A percentile compares a stretch with the other conserved stretches of the same genome.
Conservation (phyloP, 257 asterid species). For the Ocimum tenuiflorum region DNA sequence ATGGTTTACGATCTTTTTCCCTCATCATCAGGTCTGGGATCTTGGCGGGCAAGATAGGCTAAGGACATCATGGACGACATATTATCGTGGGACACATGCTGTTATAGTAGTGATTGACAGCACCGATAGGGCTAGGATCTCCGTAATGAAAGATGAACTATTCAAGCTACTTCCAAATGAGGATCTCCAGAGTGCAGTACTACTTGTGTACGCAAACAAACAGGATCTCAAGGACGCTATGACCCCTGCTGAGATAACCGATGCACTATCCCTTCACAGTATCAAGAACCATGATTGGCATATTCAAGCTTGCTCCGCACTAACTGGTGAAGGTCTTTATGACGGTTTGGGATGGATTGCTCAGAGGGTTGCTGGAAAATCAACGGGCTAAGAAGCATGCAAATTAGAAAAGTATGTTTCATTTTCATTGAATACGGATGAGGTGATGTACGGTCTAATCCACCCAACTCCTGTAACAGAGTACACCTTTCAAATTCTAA, state of each 20-base stretch:
- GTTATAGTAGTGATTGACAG: slow-evolving; percentile 87
- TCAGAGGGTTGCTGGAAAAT: slow-evolving; percentile 72
- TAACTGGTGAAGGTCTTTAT: slow-evolving; percentile 89
- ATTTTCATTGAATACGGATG: not conserved
- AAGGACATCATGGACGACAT: slow-evolving; percentile 91
- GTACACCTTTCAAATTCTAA: not conserved
- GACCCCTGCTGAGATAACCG: slow-evolving; percentile 96
- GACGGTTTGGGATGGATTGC: slow-evolving; percentile 99
- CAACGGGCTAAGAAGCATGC: slow-evolving; percentile 43
- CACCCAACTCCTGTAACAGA: not conserved
- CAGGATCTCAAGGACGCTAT: slow-evolving; percentile 98
- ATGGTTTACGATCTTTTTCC: not conserved
- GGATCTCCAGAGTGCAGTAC: slow-evolving; percentile 71
- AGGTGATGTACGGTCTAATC: slow-evolving; percentile 13
- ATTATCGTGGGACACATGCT: slow-evolving; percentile 94
- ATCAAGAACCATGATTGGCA: slow-evolving; percentile 99
- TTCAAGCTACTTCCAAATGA: slow-evolving; percentile 81
- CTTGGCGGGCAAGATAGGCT: slow-evolving; percentile 96
- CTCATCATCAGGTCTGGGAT: slow-evolving; percentile 75
- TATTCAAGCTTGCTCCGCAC: slow-evolving; percentile 90
- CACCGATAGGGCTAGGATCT: slow-evolving; percentile 88
- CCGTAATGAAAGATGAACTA: slow-evolving; percentile 82
- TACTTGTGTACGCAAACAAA: slow-evolving; percentile 87
- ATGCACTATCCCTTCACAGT: slow-evolving; percentile 88
- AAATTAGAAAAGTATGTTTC: not conserved